phyloP scores from a whole-genome alignment of 2,329 filamentous ascomycete species.

The Colletotrichum spaethianum region DNA sequence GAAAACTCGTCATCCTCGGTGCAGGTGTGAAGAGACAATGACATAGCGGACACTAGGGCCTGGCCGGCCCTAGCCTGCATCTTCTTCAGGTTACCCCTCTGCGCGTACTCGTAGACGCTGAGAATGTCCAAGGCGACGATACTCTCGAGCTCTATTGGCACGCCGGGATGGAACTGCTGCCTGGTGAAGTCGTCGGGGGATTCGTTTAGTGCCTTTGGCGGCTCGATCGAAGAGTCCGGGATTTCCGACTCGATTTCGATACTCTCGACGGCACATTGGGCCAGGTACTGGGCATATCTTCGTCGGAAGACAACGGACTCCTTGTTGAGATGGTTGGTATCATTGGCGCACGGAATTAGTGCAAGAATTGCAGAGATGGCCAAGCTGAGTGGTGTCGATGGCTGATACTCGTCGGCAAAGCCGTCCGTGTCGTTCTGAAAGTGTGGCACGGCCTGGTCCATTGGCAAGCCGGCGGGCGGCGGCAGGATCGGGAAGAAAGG shows the following conservation, averaged over 20 bases:
- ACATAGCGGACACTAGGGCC: slow-evolving; percentile 62
- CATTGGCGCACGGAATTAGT: slow-evolving; percentile 61
- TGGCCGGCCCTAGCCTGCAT: slow-evolving; percentile 64
- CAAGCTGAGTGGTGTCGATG: slow-evolving; percentile 59
- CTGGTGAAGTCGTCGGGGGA: slow-evolving; percentile 50
- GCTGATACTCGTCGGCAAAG: slow-evolving; percentile 54
- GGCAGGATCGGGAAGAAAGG: slow-evolving; percentile 65
- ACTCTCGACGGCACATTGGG: slow-evolving; percentile 62
- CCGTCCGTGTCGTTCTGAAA: slow-evolving; percentile 54
- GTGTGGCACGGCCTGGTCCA: slow-evolving; percentile 52
- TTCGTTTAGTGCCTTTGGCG: slow-evolving; percentile 59
- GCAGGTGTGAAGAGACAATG: slow-evolving; percentile 58
- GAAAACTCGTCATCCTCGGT: slow-evolving; percentile 56
- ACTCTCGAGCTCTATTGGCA: slow-evolving; percentile 62
- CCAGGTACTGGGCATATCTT: slow-evolving; percentile 63
- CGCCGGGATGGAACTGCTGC: slow-evolving; percentile 58
- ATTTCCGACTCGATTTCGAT: slow-evolving; percentile 65
- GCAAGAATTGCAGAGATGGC: slow-evolving; percentile 64
- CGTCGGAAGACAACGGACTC: slow-evolving; percentile 61
- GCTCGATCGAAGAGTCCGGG: slow-evolving; percentile 60
- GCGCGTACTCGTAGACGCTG: slow-evolving; percentile 67
- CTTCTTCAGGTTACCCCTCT: slow-evolving; percentile 67
- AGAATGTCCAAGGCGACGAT: slow-evolving; percentile 63
- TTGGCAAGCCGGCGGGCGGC: slow-evolving; percentile 53
- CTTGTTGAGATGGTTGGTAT: slow-evolving; percentile 51